A percentile compares a stretch with the other conserved stretches of the same genome.
Evolutionary conservation across 116 monocot genomes (phyloP).

Genomic region (Phalaenopsis hybrid): DNA sequence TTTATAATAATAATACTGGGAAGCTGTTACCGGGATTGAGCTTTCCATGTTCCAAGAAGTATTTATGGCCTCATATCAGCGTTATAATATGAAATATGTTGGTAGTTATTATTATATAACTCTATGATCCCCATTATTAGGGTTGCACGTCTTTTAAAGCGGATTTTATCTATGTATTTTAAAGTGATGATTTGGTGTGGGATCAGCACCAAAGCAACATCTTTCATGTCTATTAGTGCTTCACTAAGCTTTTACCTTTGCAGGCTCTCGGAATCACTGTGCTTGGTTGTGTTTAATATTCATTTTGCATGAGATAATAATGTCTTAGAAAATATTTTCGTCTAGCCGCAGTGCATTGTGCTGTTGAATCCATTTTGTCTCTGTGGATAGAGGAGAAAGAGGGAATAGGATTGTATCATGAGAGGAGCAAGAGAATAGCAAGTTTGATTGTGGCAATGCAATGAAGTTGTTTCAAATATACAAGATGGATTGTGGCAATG

Average conservation of each 20-base stretch:
- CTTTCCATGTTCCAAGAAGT: neutral
- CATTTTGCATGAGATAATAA: neutral
- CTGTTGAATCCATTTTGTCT: no score
- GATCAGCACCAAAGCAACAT: neutral
- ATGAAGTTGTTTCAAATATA: no score
- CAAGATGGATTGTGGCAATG: no score
- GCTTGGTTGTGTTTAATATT: neutral
- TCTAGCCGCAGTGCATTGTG: no score
- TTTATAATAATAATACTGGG: no score
- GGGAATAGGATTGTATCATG: no score
- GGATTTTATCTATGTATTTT: neutral
- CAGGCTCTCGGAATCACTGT: no score
- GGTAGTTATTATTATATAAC: no score
- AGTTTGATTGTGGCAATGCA: no score
- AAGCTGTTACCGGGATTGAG: neutral
- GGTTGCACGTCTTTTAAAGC: neutral
- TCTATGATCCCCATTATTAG: neutral
- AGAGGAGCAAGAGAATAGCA: no score
- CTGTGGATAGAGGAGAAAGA: no score
- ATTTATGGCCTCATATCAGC: neutral
- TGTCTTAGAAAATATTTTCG: no score
- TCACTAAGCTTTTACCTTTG: neutral
- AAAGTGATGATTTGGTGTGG: neutral
- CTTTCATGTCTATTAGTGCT: neutral
- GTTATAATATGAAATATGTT: neutral